Percentiles rank a stretch among this genome's conserved stretches.
Conservation (phyloP, 1,139 yeast genomes). For the Kazachstania sp. region DNA sequence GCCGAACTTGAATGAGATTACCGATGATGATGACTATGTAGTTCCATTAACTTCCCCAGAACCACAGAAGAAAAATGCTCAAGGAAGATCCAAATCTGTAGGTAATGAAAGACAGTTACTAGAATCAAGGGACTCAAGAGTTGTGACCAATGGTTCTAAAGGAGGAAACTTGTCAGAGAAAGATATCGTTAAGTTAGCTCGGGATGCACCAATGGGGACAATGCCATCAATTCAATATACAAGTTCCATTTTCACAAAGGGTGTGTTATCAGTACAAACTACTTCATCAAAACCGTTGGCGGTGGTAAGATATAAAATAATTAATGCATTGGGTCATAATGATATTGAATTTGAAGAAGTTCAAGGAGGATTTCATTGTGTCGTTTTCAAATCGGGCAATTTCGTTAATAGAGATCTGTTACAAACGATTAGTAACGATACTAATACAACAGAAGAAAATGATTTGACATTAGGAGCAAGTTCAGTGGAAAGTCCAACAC, state of each 20-base stretch:
- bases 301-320: slow-evolving; percentile 74
- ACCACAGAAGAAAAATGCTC: neutral
- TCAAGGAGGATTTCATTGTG: slow-evolving; percentile 84
- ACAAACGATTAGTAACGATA: neutral
- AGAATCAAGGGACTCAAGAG: neutral
- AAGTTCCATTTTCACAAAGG: slow-evolving; percentile 79
- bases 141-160: neutral
- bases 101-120: slow-evolving; percentile 2
- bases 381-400: neutral
- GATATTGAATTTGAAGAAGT: slow-evolving; percentile 82
- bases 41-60: neutral
- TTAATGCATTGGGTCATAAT: slow-evolving; percentile 61
- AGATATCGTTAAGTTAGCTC: slow-evolving; percentile 58
- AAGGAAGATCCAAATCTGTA: slow-evolving; percentile 3
- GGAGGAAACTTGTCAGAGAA: slow-evolving; percentile 42
- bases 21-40: slow-evolving; percentile 4
- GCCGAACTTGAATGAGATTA: neutral
- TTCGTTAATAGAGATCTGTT: neutral
- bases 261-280: slow-evolving; percentile 89
- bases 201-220: slow-evolving; percentile 54
- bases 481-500: neutral
- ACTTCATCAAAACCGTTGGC: slow-evolving; percentile 89
- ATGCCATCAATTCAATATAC: slow-evolving; percentile 95
- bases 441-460: neutral
- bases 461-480: neutral